Conservation (phyloP, 2,329 filamentous ascomycete species). For the Chaetomiaceae sp. region DNA sequence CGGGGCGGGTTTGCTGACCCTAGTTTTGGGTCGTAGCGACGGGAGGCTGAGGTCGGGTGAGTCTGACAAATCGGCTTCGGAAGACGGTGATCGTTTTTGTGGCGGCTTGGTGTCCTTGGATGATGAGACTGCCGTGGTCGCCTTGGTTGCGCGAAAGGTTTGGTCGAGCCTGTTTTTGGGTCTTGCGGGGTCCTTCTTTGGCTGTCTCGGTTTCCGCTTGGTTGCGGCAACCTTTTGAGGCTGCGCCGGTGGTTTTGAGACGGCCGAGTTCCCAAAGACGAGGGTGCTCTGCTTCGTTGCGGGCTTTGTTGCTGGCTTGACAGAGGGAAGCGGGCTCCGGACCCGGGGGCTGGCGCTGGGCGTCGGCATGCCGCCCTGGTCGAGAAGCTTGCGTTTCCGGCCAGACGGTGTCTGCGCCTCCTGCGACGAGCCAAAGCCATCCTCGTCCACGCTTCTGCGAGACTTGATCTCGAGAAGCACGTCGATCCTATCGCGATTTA, state of each 20-base stretch:
- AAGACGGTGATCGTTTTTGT: constrained; percentile 4
- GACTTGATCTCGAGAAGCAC: constrained; percentile 39
- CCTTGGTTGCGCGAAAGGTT: constrained; percentile 33
- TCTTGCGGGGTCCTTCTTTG: constrained; percentile 32
- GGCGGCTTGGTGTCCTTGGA: constrained; percentile 24
- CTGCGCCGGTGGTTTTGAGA: constrained; percentile 28
- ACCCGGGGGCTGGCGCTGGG: constrained; percentile 54
- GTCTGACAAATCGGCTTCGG: constrained; percentile 23
- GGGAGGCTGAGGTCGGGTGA: constrained; percentile 14
- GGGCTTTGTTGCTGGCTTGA: constrained; percentile 33
- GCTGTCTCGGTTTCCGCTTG: constrained; percentile 32
- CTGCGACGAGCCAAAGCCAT: constrained; percentile 9
- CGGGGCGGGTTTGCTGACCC: constrained; percentile 20
- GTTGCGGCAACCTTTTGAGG: constrained; percentile 18
- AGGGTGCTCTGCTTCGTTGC: constrained; percentile 52
- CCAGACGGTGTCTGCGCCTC: constrained; percentile 28
- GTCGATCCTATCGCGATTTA: constrained; percentile 38
- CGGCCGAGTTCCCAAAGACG: constrained; percentile 34
- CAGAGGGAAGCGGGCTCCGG: constrained; percentile 35
- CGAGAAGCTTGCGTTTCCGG: constrained; percentile 37
- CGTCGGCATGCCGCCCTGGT: constrained; percentile 52
- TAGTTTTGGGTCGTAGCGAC: constrained; percentile 26
- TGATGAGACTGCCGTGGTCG: neutral
- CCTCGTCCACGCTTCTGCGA: constrained; percentile 11
- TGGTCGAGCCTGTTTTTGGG: constrained; percentile 39